A percentile compares a stretch with the other conserved stretches of the same genome.
Conservation (phyloP, 1,139 yeast species). For the Geotrichum phurueaensis region DNA sequence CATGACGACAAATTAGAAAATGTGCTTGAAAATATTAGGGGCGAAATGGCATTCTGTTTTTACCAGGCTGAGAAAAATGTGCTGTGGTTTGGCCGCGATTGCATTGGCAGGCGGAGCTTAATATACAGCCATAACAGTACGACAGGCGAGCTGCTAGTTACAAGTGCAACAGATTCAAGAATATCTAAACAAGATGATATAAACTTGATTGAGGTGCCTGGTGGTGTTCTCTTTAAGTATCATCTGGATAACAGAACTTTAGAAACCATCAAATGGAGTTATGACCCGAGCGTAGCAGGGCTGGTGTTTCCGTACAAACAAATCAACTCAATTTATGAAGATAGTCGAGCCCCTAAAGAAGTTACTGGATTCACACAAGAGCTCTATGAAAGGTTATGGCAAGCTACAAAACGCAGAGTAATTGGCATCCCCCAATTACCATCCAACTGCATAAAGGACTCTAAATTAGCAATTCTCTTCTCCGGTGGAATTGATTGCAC, state of each 20-base stretch:
- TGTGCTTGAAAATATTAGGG: slow-evolving; percentile 45
- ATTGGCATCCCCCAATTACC: slow-evolving; percentile 40
- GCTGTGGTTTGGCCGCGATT: slow-evolving; percentile 78
- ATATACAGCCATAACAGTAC: slow-evolving; percentile 37
- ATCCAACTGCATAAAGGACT: neutral
- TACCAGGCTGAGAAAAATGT: slow-evolving; percentile 40
- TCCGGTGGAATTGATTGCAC: slow-evolving; percentile 97
- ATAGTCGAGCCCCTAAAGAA: neutral
- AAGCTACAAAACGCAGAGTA: slow-evolving; percentile 49
- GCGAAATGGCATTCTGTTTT: slow-evolving; percentile 74
- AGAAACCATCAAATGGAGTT: neutral
- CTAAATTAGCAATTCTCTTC: slow-evolving; percentile 57
- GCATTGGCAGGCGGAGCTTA: slow-evolving; percentile 73
- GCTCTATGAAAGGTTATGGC: slow-evolving; percentile 21
- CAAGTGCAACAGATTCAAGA: slow-evolving; percentile 26
- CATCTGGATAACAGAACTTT: slow-evolving; percentile 18
- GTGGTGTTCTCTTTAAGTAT: slow-evolving; percentile 27
- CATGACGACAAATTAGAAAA: slow-evolving; percentile 25
- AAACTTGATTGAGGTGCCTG: slow-evolving; percentile 30
- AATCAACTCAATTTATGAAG: neutral
- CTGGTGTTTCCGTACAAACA: slow-evolving; percentile 6
- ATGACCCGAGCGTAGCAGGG: neutral
- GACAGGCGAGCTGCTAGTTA: slow-evolving; percentile 32
- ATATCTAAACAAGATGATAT: neutral
- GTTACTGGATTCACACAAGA: slow-evolving; percentile 11